These are phyloP conservation scores for Aureobasidium uvarum DNA, from an alignment of 2,329 filamentous ascomycete genomes.

Conservation along the genomic window DNA sequence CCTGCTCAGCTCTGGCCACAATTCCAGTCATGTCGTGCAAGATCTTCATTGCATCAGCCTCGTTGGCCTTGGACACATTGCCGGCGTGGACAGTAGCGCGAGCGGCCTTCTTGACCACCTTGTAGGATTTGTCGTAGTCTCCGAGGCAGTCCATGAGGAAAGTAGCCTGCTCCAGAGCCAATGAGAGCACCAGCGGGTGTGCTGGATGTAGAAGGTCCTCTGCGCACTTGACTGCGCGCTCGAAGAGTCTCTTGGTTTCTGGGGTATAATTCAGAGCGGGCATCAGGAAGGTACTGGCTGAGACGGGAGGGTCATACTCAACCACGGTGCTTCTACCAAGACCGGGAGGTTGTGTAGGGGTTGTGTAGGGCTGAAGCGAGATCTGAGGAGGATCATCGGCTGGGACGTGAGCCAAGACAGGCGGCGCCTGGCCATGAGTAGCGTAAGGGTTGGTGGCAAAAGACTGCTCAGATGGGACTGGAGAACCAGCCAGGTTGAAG, in stretches of 20 bases:
- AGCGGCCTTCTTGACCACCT: constrained; percentile 77
- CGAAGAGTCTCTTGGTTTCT: constrained; percentile 76
- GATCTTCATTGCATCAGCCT: constrained; percentile 83
- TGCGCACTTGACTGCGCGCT: constrained; percentile 70
- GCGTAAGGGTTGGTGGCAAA: constrained; percentile 53
- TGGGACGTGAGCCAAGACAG: constrained; percentile 35
- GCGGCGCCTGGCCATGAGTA: constrained; percentile 36
- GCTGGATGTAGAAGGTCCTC: constrained; percentile 78
- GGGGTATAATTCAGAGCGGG: constrained; percentile 79
- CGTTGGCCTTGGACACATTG: constrained; percentile 93
- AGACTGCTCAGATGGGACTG: constrained; percentile 37
- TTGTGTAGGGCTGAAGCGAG: constrained; percentile 31
- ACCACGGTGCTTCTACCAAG: constrained; percentile 32
- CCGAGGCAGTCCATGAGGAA: constrained; percentile 93
- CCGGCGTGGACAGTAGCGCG: constrained; percentile 81
- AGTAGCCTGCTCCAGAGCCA: constrained; percentile 88
- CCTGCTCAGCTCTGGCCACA: constrained; percentile 67
- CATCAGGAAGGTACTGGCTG: constrained; percentile 65
- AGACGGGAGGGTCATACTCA: constrained; percentile 45
- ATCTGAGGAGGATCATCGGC: constrained; percentile 36
- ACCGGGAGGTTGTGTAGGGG: constrained; percentile 46
- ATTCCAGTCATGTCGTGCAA: constrained; percentile 84
- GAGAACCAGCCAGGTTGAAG: constrained; percentile 42
- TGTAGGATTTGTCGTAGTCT: constrained; percentile 71
- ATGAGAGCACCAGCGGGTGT: constrained; percentile 82